Evolutionary conservation across 768 basidiomycete genomes (phyloP).

Genomic region (Boletus rex-veris): DNA sequence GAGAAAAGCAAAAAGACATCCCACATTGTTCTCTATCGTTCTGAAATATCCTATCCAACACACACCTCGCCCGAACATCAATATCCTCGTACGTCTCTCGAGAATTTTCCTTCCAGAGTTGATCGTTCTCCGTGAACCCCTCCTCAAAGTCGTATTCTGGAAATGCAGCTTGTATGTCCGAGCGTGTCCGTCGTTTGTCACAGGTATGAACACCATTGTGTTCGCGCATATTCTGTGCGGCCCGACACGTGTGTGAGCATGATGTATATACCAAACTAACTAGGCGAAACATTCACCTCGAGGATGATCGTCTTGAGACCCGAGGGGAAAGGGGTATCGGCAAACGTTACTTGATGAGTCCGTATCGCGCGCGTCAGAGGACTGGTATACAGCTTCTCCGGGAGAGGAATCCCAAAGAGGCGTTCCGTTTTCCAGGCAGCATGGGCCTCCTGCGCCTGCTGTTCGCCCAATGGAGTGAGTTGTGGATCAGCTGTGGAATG

Average conservation of each 20-base stretch:
- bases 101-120: conserved; percentile 45
- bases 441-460: conserved; percentile 44
- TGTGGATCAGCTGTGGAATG: conserved; percentile 37
- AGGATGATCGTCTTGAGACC: conserved; percentile 41
- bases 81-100: conserved; percentile 29
- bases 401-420: conserved; percentile 14
- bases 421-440: conserved; percentile 16
- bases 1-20: conserved; percentile 2
- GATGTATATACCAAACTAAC: neutral
- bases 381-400: conserved; percentile 29
- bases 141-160: conserved; percentile 52
- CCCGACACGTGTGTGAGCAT: neutral
- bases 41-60: conserved; percentile 56
- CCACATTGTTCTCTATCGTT: conserved; percentile 42
- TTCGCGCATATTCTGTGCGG: conserved; percentile 64
- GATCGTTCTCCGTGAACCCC: conserved; percentile 58
- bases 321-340: conserved; percentile 28
- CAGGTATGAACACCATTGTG: conserved; percentile 66
- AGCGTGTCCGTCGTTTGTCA: conserved; percentile 55
- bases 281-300: conserved; percentile 42
- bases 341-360: conserved; percentile 55
- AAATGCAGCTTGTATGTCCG: conserved; percentile 39
- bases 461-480: conserved; percentile 54
- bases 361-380: conserved; percentile 60
- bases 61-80: conserved; percentile 44